Percentiles rank a stretch among this genome's conserved stretches.
Conservation (phyloP, 2,329 filamentous ascomycete genomes). For the Penicillium fuscoglaucum region DNA sequence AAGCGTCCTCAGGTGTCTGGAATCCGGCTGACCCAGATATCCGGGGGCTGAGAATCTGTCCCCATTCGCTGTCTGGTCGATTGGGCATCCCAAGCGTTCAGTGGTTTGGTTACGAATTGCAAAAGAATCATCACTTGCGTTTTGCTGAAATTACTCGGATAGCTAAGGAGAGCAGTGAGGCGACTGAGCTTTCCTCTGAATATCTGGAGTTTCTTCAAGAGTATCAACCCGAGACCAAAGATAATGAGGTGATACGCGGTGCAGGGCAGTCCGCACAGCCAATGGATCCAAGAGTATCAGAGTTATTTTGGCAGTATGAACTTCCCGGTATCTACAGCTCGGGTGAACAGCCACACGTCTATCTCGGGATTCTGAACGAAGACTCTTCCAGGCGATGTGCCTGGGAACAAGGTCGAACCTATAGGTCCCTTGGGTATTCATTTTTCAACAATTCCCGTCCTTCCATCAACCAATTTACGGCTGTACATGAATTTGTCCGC, state of each 20-base stretch:
- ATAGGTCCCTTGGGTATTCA: constrained; percentile 59
- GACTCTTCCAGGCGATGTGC: constrained; percentile 56
- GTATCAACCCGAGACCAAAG: constrained; percentile 28
- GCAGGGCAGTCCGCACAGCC: constrained; percentile 13
- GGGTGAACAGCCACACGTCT: constrained; percentile 50
- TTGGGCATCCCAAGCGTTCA: constrained; percentile 38
- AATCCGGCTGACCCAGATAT: constrained; percentile 24
- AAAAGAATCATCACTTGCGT: constrained; percentile 29
- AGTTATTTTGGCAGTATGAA: constrained; percentile 51
- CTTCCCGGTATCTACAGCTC: constrained; percentile 20
- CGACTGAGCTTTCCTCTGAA: constrained; percentile 15
- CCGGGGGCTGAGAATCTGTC: constrained; percentile 41
- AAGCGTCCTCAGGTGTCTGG: constrained; percentile 30
- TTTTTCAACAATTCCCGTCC: constrained; percentile 45
- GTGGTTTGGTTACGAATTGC: constrained; percentile 45
- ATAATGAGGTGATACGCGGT: neutral
- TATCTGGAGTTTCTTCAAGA: constrained; percentile 40
- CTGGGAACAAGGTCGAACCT: constrained; percentile 55
- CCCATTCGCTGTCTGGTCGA: constrained; percentile 32
- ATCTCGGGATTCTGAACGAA: constrained; percentile 65
- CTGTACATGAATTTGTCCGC: constrained; percentile 39
- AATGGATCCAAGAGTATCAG: constrained; percentile 54
- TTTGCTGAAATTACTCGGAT: constrained; percentile 36
- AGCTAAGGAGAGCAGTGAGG: constrained; percentile 26
- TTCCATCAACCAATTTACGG: constrained; percentile 18